phyloP scores from a whole-genome alignment of 331 rosid genomes.

The Pyrus hybrid region DNA sequence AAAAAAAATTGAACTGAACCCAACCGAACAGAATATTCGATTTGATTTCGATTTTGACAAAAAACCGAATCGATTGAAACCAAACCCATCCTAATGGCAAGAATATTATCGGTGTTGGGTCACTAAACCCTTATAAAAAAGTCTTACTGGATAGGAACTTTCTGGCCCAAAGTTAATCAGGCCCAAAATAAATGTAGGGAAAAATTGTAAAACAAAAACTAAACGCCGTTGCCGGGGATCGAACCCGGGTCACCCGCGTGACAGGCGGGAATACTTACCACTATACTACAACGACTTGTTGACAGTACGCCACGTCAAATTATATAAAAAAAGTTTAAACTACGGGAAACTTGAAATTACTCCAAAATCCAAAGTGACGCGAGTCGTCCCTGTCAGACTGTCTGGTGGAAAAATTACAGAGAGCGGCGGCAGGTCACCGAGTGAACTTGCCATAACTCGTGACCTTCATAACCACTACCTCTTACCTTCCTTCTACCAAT shows the following conservation, averaged over 20 bases:
- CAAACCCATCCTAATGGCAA: too few species aligned
- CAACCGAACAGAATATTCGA: too few species aligned
- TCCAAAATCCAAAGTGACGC: background rate
- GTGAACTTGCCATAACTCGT: background rate
- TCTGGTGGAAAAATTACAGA: background rate
- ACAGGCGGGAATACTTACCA: conserved; percentile 97
- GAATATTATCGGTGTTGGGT: too few species aligned
- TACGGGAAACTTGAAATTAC: background rate
- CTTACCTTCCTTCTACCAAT: background rate
- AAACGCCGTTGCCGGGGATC: conserved; percentile 83
- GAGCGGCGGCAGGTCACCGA: conserved; percentile 4
- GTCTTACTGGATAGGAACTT: background rate
- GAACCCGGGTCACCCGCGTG: conserved; percentile 99
- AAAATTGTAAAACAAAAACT: background rate
- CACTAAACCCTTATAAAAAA: too few species aligned
- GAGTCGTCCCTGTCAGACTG: background rate
- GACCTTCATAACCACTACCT: background rate
- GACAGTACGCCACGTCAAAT: fast-evolving
- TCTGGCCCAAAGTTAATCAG: background rate
- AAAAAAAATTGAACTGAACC: too few species aligned
- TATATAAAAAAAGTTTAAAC: too few species aligned
- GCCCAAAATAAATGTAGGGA: background rate
- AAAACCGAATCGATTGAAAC: too few species aligned
- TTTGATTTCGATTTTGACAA: too few species aligned
- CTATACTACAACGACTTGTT: conserved; percentile 89